Percentiles rank a stretch among this genome's conserved stretches.
Conservation (phyloP, 306 rosid species). For the Cicer arietinum region DNA sequence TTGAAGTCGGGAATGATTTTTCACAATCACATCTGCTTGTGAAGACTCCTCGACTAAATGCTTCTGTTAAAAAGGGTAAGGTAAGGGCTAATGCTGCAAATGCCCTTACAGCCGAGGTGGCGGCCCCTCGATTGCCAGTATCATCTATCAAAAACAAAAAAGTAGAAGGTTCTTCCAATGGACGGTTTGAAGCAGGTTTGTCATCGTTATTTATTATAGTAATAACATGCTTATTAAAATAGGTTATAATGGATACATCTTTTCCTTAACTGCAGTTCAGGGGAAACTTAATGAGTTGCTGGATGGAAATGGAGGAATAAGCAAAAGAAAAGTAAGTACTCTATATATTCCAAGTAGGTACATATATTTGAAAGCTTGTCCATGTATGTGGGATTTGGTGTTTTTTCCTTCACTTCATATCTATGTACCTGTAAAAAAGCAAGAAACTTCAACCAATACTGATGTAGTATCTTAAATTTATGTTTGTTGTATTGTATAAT, state of each 20-base stretch:
- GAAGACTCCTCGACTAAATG: conserved; percentile 57
- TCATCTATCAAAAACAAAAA: conserved; percentile 67
- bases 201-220: conserved; percentile 37
- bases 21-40: conserved; percentile 52
- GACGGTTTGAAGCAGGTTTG: conserved; percentile 92
- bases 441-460: conserved; percentile 30
- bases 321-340: conserved; percentile 87
- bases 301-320: conserved; percentile 93
- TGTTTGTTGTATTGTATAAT: conserved; percentile 3
- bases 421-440: conserved; percentile 33
- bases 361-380: conserved; percentile 45
- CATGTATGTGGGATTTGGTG: conserved; percentile 24
- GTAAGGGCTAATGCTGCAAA: conserved; percentile 50
- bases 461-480: conserved; percentile 27
- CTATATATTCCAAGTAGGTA: conserved; percentile 29
- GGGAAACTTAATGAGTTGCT: conserved; percentile 92
- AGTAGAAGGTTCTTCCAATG: conserved; percentile 68
- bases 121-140: conserved; percentile 55
- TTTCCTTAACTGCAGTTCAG: conserved; percentile 73
- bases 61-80: conserved; percentile 70
- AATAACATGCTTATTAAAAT: conserved; percentile 36
- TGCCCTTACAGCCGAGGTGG: conserved; percentile 53
- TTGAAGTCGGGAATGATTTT: conserved; percentile 56
- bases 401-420: conserved; percentile 36
- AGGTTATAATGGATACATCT: conserved; percentile 44